These are phyloP conservation scores for Rhizoclosmatium sp. DNA, from an alignment of 192 early-diverging fungal genomes.

Conservation along the genomic window DNA sequence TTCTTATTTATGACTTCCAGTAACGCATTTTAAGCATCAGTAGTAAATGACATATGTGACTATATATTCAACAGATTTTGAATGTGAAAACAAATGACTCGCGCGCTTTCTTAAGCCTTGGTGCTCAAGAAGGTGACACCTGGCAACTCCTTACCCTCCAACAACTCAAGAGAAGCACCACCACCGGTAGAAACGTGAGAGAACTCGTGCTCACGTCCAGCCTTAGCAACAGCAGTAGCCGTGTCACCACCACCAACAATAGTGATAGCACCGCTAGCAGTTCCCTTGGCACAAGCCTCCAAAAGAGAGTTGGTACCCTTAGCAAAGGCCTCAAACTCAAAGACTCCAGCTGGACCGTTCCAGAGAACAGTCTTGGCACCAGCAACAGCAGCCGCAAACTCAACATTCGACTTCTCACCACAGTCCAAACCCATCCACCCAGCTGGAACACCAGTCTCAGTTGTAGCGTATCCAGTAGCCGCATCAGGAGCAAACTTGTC, in stretches of 20 bases:
- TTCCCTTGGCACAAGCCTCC: conserved; percentile 86
- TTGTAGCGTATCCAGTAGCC: conserved; percentile 79
- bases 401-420: conserved; percentile 80
- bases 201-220: conserved; percentile 81
- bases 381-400: conserved; percentile 72
- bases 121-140: conserved; percentile 60
- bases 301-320: conserved; percentile 82
- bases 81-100: too few relatives aligned
- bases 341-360: conserved; percentile 98
- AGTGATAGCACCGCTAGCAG: conserved; percentile 80
- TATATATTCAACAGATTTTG: too few relatives aligned
- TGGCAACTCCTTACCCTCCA: conserved; percentile 91
- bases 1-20: too few relatives aligned
- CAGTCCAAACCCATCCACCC: conserved; percentile 95
- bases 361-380: conserved; percentile 93
- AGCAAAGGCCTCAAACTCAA: conserved; percentile 96
- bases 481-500: conserved; percentile 88
- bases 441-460: conserved; percentile 83
- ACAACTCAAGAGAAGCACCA: conserved; percentile 93
- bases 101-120: conserved; percentile 15
- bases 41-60: too few relatives aligned
- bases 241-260: conserved; percentile 99
- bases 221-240: conserved; percentile 95
- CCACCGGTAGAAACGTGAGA: conserved; percentile 96
- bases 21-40: too few relatives aligned